Base-by-base conservation (phyloP, 768 basidiomycete species). In the Cyclocybe aegerita region DNA sequence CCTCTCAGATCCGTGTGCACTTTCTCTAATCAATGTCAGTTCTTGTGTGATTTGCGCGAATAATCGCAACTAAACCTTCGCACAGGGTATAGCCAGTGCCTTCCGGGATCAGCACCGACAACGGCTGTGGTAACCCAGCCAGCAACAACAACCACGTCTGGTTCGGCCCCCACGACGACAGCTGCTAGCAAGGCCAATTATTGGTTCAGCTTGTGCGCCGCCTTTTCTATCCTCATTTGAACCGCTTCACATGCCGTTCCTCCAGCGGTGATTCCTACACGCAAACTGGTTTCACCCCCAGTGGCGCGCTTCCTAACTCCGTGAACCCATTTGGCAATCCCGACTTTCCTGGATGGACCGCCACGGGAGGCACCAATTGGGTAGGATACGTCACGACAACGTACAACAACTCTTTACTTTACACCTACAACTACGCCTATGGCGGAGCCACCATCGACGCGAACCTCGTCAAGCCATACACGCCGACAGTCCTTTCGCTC, bases 391-490 rank as follows among this genome's bases (percentile, higher is more conserved):
- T 73, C 49, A 81, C 81, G 0, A 69, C 72, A 1, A 65, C 70
- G 15, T 75, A 76, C 69, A 86, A 85, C 70, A 74, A 68, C 36
- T 79, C 82, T 6, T 60, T 73, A 9, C 47, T 83, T 37, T 69
- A 81, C 57, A 83, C 81, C 0, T 88, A 83, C 64, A 81, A 87
- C 67, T 81, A 80, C 52, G 86, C 86, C 0, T 82, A 78, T 48
- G 81, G 85, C 16, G 86, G 78, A 7, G 86, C 83, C 16, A 85
- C 83, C 29, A 85, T 86, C 52, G 75, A 86, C 56, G 68, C 77
- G 5, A 72, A 58, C 30, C 74, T 87, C 32, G 84, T 87, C 33
- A 54, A 70, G 3, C 82, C 83, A 4, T 82, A 75, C 56, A 51
- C 58, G 34, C 70, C 81, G 0, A 77, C 74, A 0, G 80, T 84